phyloP scores from a whole-genome alignment of 2,329 filamentous ascomycete species.

The Penicillium palitans region DNA sequence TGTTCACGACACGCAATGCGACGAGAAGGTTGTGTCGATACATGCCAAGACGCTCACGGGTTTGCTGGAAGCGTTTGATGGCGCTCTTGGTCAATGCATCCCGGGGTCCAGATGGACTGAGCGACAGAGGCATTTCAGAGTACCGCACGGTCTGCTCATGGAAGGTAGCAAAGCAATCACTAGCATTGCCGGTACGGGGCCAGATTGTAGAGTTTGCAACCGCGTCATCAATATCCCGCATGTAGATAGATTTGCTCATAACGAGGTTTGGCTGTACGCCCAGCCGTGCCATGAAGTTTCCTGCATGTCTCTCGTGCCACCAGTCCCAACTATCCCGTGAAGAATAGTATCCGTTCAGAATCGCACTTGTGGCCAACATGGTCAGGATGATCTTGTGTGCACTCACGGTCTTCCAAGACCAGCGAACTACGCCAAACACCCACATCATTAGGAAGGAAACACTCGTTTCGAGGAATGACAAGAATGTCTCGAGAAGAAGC shows the following conservation, averaged over 20 bases:
- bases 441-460: conserved; percentile 76
- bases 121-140: conserved; percentile 32
- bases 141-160: conserved; percentile 43
- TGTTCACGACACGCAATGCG: conserved; percentile 85
- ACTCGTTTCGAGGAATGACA: conserved; percentile 73
- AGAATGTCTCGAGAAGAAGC: conserved; percentile 69
- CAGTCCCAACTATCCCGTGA: conserved; percentile 72
- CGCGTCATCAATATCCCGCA: conserved; percentile 74
- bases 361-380: conserved; percentile 66
- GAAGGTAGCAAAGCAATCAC: conserved; percentile 48
- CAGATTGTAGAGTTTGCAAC: conserved; percentile 42
- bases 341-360: conserved; percentile 73
- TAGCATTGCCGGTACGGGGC: conserved; percentile 30
- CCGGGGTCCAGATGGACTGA: conserved; percentile 29
- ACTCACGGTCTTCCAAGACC: conserved; percentile 66
- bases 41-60: conserved; percentile 77
- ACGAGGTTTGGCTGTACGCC: conserved; percentile 75
- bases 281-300: conserved; percentile 75
- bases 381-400: conserved; percentile 73
- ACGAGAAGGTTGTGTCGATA: conserved; percentile 91
- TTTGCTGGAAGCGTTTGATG: conserved; percentile 66
- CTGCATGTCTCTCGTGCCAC: conserved; percentile 82
- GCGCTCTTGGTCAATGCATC: conserved; percentile 37
- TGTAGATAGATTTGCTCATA: conserved; percentile 83
- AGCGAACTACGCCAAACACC: conserved; percentile 65